phyloP scores from a whole-genome alignment of 2,329 filamentous ascomycete species.

The Colletotrichum tamarilloi region DNA sequence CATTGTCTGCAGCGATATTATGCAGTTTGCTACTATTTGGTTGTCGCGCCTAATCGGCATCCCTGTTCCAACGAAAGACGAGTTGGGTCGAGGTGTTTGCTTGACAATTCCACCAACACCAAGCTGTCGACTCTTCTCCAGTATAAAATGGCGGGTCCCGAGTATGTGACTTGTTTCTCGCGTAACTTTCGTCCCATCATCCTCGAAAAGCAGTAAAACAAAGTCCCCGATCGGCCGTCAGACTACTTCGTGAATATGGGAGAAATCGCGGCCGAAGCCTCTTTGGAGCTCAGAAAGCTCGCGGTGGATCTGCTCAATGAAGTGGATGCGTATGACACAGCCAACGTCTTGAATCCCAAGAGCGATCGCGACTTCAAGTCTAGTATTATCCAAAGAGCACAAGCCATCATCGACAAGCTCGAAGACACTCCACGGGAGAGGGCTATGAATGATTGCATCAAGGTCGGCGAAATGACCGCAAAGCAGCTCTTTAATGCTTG shows the following conservation, averaged over 20 bases:
- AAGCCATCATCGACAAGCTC: background rate
- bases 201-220: too few relatives aligned
- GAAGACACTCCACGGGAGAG: background rate
- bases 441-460: background rate
- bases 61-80: background rate
- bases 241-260: background rate
- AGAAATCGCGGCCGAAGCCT: background rate
- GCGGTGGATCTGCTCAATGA: background rate
- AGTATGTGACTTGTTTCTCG: background rate
- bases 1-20: background rate
- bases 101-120: background rate
- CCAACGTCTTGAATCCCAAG: background rate
- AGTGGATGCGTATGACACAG: background rate
- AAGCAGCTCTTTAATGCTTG: conserved; percentile 45
- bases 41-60: background rate
- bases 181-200: too few relatives aligned
- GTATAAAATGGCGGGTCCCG: background rate
- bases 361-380: background rate
- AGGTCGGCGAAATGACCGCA: background rate
- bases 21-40: background rate
- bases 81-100: background rate
- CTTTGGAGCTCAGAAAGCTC: background rate
- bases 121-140: background rate
- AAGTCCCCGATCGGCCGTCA: too few relatives aligned
- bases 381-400: background rate